Base-by-base conservation (phyloP, 805 yeast genomes). In the Myxozyma nipponensis region DNA sequence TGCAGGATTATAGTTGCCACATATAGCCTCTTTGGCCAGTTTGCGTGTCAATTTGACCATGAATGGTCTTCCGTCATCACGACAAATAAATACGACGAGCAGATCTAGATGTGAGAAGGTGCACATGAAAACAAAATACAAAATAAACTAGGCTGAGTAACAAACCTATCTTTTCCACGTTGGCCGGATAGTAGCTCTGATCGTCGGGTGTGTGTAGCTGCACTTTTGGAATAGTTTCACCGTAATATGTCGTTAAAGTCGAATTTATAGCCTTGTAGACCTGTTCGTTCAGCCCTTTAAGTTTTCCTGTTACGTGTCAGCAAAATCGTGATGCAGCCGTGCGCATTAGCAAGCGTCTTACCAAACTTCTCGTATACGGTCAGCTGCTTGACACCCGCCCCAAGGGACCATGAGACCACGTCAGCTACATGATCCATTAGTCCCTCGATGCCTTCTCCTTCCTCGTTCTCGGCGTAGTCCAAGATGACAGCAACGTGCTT, bases 391-490 rank as follows among this genome's bases (percentile, higher is more conserved):
- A 89, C 79, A 1, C 96, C 96, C n/a, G 91, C 81, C 30, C 95
- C 84, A n/a, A 87, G 66, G 36, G 88, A 77, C 98, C 98, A 93
- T 4, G 93, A 82, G 1, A 81, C 76, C 34, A 90, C 56, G 62
- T 90, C 96, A 42, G 90, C 78, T 4, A 83, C 77, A 61, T 86
- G 86, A 58, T 79, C 81, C 61, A 90, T 73, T 39, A 91, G 72
- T 0, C 95, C 96, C 53, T 83, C 86, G 39, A 84, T 67, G 1
- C 97, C 97, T 28, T 95, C 96, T 52, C 89, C 91, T 61, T 87
- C 95, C 60, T 83, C 91, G 50, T 81, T 88, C 24, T 83, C 77
- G 62, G 81, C 82, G 64, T 82, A 76, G 59, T 79, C 82, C 50
- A 93, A 69, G n/a, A 91, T 81, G 19, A 86, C 81, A 6, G 95